Evolutionary conservation across 2,329 filamentous ascomycete genomes (phyloP).

Genomic region (Fusarium solani-melongenae): DNA sequence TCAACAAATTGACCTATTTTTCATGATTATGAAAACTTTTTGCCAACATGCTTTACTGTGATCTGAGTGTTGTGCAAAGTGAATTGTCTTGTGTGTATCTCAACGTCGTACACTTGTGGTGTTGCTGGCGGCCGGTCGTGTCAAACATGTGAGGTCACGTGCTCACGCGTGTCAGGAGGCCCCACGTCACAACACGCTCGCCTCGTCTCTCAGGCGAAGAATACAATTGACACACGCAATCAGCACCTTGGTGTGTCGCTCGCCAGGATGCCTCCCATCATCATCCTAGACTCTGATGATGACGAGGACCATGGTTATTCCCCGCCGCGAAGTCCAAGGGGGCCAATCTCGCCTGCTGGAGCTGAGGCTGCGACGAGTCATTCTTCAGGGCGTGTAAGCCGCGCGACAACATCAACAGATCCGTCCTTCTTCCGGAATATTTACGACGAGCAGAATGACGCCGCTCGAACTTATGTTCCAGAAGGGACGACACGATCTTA

Average conservation of each 20-base stretch:
- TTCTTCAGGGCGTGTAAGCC: slow-evolving; percentile 42
- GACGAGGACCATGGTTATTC: slow-evolving; percentile 47
- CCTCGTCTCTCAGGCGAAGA: slow-evolving; percentile 3
- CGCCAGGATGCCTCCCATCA: slow-evolving; percentile 36
- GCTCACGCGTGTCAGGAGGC: slow-evolving; percentile 25
- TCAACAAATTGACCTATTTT: slow-evolving; percentile 46
- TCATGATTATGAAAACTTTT: slow-evolving; percentile 38
- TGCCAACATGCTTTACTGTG: not conserved
- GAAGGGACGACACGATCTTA: slow-evolving; percentile 13
- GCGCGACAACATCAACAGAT: slow-evolving; percentile 57
- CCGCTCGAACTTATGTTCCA: slow-evolving; percentile 38
- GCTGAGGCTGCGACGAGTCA: slow-evolving; percentile 16
- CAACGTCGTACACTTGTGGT: not conserved
- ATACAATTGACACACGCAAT: slow-evolving; percentile 7
- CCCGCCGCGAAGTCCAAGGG: slow-evolving; percentile 24
- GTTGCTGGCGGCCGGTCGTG: not conserved
- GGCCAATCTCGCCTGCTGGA: slow-evolving; percentile 4
- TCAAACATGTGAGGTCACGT: slow-evolving; percentile 25
- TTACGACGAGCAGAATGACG: slow-evolving; percentile 58
- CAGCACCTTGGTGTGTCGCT: slow-evolving; percentile 5
- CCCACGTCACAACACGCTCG: slow-evolving; percentile 31
- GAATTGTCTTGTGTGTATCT: not conserved
- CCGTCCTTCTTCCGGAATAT: slow-evolving; percentile 59
- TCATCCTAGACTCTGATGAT: slow-evolving; percentile 56
- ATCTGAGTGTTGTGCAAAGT: not conserved